Conservation (phyloP, 495 filamentous ascomycete genomes). For the Hypoxylon fragiforme region DNA sequence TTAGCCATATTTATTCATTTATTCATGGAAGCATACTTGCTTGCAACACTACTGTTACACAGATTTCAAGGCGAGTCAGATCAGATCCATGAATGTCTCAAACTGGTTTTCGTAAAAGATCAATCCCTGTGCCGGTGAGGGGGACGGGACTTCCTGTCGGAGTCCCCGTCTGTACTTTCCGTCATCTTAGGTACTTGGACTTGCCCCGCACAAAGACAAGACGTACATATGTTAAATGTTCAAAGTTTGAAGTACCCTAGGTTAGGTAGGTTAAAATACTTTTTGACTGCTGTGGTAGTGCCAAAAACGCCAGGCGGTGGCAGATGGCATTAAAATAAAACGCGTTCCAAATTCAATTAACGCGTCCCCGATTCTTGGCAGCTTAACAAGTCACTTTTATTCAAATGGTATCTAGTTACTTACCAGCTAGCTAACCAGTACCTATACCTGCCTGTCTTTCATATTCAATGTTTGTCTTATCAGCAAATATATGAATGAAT, state of each 20-base stretch:
- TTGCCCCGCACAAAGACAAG: background rate
- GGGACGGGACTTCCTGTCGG: slow-evolving; percentile 20
- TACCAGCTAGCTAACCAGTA: too few species aligned
- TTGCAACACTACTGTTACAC: slow-evolving; percentile 14
- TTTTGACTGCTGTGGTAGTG: background rate
- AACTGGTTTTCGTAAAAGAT: slow-evolving; percentile 16
- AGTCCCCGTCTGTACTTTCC: slow-evolving; percentile 17
- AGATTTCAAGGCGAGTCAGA: background rate
- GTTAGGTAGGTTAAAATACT: background rate
- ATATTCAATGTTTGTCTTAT: too few species aligned
- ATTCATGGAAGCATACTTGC: background rate
- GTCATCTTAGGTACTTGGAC: background rate
- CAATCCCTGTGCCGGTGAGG: slow-evolving; percentile 5
- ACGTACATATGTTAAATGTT: background rate
- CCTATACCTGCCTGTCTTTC: too few species aligned
- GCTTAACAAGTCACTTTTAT: background rate
- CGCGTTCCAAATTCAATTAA: slow-evolving; percentile 39
- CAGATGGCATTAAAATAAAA: slow-evolving; percentile 10
- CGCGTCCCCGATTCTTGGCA: slow-evolving; percentile 24
- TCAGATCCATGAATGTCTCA: too few species aligned
- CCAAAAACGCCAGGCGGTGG: slow-evolving; percentile 15
- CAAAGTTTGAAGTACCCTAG: too few species aligned
- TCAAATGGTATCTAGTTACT: too few species aligned
- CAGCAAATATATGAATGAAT: too few species aligned
- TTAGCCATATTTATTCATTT: background rate